Base-by-base conservation (phyloP, 1,284 basidiomycete species). In the Coriolopsis trogii region DNA sequence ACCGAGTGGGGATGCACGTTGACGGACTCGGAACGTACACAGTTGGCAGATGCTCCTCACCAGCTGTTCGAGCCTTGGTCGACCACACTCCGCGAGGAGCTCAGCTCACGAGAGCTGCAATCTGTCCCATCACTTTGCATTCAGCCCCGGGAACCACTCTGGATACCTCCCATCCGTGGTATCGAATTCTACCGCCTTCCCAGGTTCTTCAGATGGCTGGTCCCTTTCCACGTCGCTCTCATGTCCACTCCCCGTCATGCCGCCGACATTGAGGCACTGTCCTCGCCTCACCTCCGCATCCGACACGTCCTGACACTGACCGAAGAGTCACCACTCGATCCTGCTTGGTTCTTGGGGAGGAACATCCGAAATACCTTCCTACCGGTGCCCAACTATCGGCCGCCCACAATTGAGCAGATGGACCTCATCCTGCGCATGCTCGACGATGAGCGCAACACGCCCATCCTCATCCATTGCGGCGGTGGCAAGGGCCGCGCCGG, bases 401-500 rank as follows among this genome's bases (percentile, higher is more conserved):
- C 80, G 6, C 83, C 82, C 8, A 78, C 78, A 0, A 69, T 84
- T 42, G 81, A 82, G 63, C 81, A 84, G 57, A 79, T 84, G 76
- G 81, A 84, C 60, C 61, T 81, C 34, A 70, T 84, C 48, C 71
- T 82, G 51, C 66, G 71, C 15, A 63, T 81, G 9, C 66, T 82
- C 15, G 66, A 72, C 5, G 76, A 80, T 38, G 66, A 70, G 13
- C 64, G 66, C 18, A 76, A 79, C 10, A 63, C 76, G 6, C 79
- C 81, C 0, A 58, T 81, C n/a, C 66, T 85, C 7, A 69, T 85
- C 9, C 82, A 85, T 57, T 85, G 83, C 60, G 82, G 80, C 15
- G 83, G 82, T 3, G 84, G 83, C 1, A 83, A 82, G 58, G 82
- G 83, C 0, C 75, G 82, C 13, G 82, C 83, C 16, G 83, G 84